Base-by-base conservation (phyloP, 2,329 filamentous ascomycete genomes). In the Exophiala phaeomuriformis region DNA sequence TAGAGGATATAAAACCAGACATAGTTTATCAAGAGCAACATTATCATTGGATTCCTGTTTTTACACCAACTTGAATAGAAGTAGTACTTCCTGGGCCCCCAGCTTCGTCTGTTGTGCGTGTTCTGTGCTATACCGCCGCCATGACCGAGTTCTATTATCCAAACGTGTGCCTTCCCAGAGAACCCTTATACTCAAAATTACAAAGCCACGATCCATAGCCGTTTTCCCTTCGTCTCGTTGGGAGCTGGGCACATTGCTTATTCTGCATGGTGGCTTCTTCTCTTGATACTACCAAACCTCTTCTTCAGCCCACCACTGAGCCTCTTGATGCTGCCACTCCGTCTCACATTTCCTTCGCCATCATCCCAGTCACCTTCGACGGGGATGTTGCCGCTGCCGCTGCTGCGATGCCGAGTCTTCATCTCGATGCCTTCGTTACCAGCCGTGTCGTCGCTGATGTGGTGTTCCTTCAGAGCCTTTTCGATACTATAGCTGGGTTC, bases 401-500 rank as follows among this genome's bases (percentile, higher is more conserved):
- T 52, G 45, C 49, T 47, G n/a, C 49, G 49, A 19, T 47, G 44
- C 9, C 56, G 51, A 31, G 45, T 49, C 37, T 56, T 53, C 61
- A 63, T 53, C 42, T 63, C 61, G 36, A 63, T 63, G 19, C 56
- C 54, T 27, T 62, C 55, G 5, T 46, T 49, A 8, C 52, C 49
- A 27, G 53, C 47, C 9, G 56, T 49, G 9, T 49, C 49, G 19
- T 59, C 58, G 5, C 51, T 32, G 29, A 58, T 37, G 30, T 78
- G 80, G 65, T 81, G 76, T 29, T 79, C 77, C 67, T 86, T 86
- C 27, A 83, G 70, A 1, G 81, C 79, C 58, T 80, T 80, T 63
- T 91, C 88, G 33, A 85, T 77, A 5, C 82, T 80, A 70, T 80
- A 93, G 1, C 80, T 82, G 2, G 87, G 86, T 66, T 91, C 86